phyloP scores from a whole-genome alignment of 2,329 filamentous ascomycete genomes.

The Erysiphe neolycopersici region DNA sequence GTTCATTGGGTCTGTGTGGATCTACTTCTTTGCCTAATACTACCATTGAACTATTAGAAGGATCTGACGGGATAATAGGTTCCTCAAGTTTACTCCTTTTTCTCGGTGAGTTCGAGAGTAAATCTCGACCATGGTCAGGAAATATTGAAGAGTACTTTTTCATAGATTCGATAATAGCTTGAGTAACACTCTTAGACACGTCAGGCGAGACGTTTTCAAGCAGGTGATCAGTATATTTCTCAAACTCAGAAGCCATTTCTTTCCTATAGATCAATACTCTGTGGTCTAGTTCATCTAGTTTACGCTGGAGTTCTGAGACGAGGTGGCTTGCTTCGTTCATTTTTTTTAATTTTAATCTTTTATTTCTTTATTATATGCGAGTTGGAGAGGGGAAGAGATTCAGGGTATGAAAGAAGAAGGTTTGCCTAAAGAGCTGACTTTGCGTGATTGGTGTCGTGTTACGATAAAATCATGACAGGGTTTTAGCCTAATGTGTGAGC shows the following conservation, averaged over 20 bases:
- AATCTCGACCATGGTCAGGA: constrained; percentile 3
- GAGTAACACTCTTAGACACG: constrained; percentile 21
- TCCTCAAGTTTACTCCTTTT: constrained; percentile 4
- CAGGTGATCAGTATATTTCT: constrained; percentile 23
- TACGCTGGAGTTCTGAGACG: constrained; percentile 9
- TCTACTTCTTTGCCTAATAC: constrained; percentile 12
- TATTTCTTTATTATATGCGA: no score
- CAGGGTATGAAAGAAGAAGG: no score
- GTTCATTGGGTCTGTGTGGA: constrained; percentile 22
- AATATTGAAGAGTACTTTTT: constrained; percentile 9
- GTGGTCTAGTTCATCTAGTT: constrained; percentile 25
- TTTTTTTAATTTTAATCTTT: not conserved
- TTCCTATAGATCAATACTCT: constrained; percentile 29
- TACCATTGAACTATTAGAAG: constrained; percentile 2
- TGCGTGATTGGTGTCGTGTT: no score
- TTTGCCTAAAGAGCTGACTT: no score
- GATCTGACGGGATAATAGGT: constrained; percentile 7
- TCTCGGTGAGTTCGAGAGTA: constrained; percentile 8
- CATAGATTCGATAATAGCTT: constrained; percentile 14
- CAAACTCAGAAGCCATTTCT: constrained; percentile 29
- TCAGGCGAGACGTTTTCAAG: constrained; percentile 21
- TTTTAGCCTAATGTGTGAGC: no score
- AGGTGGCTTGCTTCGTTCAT: constrained; percentile 25
- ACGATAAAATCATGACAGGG: no score
- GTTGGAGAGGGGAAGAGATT: no score